Conservation (phyloP, 352 stramenopile species). For the Globisporangium okanoganense region DNA sequence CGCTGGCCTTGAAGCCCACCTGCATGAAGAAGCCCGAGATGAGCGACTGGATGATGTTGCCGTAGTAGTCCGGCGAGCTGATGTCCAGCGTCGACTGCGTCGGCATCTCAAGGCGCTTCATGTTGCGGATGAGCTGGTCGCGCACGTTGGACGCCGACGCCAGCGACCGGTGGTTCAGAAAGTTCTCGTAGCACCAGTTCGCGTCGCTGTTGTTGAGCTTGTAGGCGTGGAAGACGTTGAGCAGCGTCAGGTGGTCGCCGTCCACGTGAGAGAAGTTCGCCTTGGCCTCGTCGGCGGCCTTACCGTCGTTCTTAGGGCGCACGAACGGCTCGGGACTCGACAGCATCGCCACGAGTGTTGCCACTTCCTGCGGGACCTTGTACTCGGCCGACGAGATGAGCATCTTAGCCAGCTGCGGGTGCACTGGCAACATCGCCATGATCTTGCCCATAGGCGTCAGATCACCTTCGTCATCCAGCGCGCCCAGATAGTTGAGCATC, state of each 20-base stretch:
- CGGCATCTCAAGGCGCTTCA: constrained; percentile 90
- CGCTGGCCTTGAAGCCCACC: constrained; percentile 85
- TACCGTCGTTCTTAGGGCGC: constrained; percentile 94
- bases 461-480: constrained; percentile 96
- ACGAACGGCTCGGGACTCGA: constrained; percentile 94
- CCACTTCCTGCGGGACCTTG: constrained; percentile 95
- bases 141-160: constrained; percentile 93
- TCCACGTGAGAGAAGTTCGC: constrained; percentile 93
- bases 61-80: constrained; percentile 85
- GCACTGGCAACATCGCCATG: constrained; percentile 96
- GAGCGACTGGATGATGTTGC: constrained; percentile 92
- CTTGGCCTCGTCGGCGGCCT: constrained; percentile 96
- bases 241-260: constrained; percentile 96
- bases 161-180: constrained; percentile 95
- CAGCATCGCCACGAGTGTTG: constrained; percentile 97
- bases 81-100: constrained; percentile 78
- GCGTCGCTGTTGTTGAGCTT: constrained; percentile 88
- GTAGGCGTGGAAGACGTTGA: constrained; percentile 99
- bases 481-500: constrained; percentile 97
- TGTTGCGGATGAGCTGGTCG: constrained; percentile 96
- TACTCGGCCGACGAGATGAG: constrained; percentile 95
- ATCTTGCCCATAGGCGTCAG: constrained; percentile 90
- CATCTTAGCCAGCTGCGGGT: constrained; percentile 98
- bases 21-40: constrained; percentile 98
- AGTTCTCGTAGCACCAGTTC: constrained; percentile 98